Conservation (phyloP, 192 early-diverging fungal species). For the Phlyctochytrium bullatum region DNA sequence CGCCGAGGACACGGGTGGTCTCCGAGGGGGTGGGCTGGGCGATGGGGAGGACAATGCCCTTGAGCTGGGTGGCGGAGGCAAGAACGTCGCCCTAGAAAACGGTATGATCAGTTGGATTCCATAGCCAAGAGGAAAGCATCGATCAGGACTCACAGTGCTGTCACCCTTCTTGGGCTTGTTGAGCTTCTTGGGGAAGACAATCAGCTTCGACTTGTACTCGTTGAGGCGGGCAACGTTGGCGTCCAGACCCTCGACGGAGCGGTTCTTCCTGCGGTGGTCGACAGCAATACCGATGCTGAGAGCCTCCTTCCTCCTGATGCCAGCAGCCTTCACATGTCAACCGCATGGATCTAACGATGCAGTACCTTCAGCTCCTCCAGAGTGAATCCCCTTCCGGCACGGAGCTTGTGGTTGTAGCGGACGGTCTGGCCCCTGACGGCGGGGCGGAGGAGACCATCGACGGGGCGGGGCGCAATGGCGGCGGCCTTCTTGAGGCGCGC, state of each 20-base stretch:
- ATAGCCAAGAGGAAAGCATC: constrained; percentile 11
- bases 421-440: constrained; percentile 94
- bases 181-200: constrained; percentile 94
- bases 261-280: constrained; percentile 95
- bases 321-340: too few species aligned
- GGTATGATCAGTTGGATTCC: background rate
- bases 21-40: constrained; percentile 49
- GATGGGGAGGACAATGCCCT: constrained; percentile 66
- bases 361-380: constrained; percentile 97
- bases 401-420: constrained; percentile 98
- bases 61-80: constrained; percentile 61
- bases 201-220: constrained; percentile 91
- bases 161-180: constrained; percentile 85
- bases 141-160: constrained; percentile 42
- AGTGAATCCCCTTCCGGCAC: constrained; percentile 96
- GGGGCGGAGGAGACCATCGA: constrained; percentile 93
- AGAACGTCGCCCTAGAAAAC: constrained; percentile 45
- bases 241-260: constrained; percentile 89
- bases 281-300: constrained; percentile 92
- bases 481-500: constrained; percentile 93
- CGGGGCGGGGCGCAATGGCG: constrained; percentile 91
- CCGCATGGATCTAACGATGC: too few species aligned
- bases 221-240: constrained; percentile 91
- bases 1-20: constrained; percentile 33
- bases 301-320: constrained; percentile 90